phyloP scores from a whole-genome alignment of 768 basidiomycete genomes.

The Strobilomyces dryophilus region DNA sequence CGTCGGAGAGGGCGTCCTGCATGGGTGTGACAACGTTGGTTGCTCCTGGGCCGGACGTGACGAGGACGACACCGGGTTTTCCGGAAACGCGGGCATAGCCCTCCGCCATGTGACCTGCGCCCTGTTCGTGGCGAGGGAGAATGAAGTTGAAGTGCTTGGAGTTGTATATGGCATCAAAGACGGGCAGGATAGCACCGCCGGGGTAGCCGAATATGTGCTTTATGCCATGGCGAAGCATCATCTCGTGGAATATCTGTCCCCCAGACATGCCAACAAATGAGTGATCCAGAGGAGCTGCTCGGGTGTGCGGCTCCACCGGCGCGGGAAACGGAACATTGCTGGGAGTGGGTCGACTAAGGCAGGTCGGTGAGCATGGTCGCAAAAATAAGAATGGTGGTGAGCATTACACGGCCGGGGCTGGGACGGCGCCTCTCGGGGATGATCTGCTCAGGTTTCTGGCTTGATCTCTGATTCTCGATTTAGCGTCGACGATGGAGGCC shows the following conservation, averaged over 20 bases:
- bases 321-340: slow-evolving; percentile 35
- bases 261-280: slow-evolving; percentile 94
- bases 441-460: slow-evolving; percentile 72
- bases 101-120: slow-evolving; percentile 98
- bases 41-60: slow-evolving; percentile 96
- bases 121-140: slow-evolving; percentile 95
- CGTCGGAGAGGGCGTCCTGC: slow-evolving; percentile 96
- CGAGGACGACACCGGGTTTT: slow-evolving; percentile 95
- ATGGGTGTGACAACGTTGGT: slow-evolving; percentile 98
- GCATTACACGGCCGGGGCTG: slow-evolving; percentile 60
- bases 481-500: slow-evolving; percentile 69
- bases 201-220: slow-evolving; percentile 98
- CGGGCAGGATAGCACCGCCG: slow-evolving; percentile 95
- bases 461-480: slow-evolving; percentile 75
- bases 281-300: slow-evolving; percentile 58
- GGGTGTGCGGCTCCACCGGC: slow-evolving; percentile 35
- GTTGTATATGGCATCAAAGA: slow-evolving; percentile 99
- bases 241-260: slow-evolving; percentile 98
- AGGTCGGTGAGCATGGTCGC: slow-evolving; percentile 38
- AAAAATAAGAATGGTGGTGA: not conserved
- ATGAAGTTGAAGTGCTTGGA: slow-evolving; percentile 93
- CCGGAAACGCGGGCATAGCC: slow-evolving; percentile 98
- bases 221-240: slow-evolving; percentile 97
- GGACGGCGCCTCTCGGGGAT: slow-evolving; percentile 53
- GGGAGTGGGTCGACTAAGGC: slow-evolving; percentile 47